These are phyloP conservation scores for Trametes maxima DNA, from an alignment of 768 basidiomycete species.

Conservation along the genomic window DNA sequence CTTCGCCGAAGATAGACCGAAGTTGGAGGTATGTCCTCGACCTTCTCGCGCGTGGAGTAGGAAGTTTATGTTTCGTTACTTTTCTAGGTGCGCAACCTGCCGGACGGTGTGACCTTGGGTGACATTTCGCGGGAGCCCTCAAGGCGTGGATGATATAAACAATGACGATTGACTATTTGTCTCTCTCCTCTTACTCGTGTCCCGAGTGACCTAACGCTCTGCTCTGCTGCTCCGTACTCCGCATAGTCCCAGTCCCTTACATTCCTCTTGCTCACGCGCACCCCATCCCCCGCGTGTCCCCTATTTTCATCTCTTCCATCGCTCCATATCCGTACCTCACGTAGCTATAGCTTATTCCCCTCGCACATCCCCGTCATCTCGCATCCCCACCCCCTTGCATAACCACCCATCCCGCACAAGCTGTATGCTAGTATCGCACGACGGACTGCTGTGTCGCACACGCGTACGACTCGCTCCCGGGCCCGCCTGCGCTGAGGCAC, in stretches of 20 bases:
- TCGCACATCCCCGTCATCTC: not conserved
- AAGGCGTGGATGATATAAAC: constrained; percentile 13
- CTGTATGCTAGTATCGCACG: not conserved
- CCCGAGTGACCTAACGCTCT: not conserved
- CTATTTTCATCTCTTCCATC: not conserved
- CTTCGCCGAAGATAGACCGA: constrained; percentile 23
- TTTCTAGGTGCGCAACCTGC: constrained; percentile 28
- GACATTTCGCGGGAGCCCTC: constrained; percentile 29
- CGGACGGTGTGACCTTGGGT: constrained; percentile 25
- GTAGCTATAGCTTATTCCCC: not conserved
- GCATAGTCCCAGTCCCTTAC: not conserved
- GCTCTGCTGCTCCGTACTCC: not conserved
- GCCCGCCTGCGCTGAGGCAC: not conserved
- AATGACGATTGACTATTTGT: not conserved
- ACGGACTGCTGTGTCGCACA: not conserved
- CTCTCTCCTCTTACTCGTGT: not conserved
- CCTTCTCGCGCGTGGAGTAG: not conserved
- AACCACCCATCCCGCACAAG: not conserved
- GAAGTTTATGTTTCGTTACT: not conserved
- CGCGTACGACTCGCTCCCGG: constrained; percentile 1
- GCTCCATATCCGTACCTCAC: not conserved
- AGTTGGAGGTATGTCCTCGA: constrained; percentile 6
- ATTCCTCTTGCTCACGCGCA: not conserved
- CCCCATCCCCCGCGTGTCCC: no score
- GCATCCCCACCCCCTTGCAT: not conserved